Percentiles rank a stretch among this genome's conserved stretches.
Evolutionary conservation across 2,329 filamentous ascomycete genomes (phyloP).

Genomic region (Cordyceps militaris): DNA sequence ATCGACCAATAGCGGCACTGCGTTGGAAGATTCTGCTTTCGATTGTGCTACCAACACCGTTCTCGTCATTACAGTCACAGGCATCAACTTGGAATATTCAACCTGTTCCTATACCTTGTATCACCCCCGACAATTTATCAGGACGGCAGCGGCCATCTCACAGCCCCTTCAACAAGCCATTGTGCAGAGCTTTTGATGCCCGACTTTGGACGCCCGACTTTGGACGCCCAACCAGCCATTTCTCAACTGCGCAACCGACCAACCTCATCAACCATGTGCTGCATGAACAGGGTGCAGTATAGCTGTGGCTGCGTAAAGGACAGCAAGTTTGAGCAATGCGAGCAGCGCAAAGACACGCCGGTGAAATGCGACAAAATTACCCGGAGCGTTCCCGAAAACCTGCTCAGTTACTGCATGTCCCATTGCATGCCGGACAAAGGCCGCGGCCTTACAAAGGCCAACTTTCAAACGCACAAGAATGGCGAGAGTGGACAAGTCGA

Average conservation of each 20-base stretch:
- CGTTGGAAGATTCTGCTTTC: not conserved
- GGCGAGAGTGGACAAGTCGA: not conserved
- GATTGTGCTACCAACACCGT: not conserved
- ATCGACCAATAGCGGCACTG: not conserved
- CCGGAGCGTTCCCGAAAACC: not conserved
- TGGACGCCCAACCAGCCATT: no score
- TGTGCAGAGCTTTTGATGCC: no score
- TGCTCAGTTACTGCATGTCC: not conserved
- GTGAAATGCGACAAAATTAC: not conserved
- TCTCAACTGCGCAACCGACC: not conserved
- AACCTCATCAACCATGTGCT: not conserved
- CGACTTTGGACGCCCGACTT: no score
- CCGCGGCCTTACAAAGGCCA: not conserved
- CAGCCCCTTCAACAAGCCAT: no score
- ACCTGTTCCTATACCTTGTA: no score
- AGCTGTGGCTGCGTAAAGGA: conserved; percentile 4
- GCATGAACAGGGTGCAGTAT: not conserved
- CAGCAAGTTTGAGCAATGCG: not conserved
- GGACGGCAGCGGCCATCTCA: no score
- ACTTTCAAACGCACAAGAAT: not conserved
- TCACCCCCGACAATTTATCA: no score
- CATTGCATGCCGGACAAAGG: not conserved
- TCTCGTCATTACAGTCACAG: not conserved
- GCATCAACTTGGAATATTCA: no score
- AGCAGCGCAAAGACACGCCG: not conserved